A percentile compares a stretch with the other conserved stretches of the same genome.
These are phyloP conservation scores for Hirsutella minnesotensis DNA, from an alignment of 2,329 filamentous ascomycete species.

Conservation along the genomic window DNA sequence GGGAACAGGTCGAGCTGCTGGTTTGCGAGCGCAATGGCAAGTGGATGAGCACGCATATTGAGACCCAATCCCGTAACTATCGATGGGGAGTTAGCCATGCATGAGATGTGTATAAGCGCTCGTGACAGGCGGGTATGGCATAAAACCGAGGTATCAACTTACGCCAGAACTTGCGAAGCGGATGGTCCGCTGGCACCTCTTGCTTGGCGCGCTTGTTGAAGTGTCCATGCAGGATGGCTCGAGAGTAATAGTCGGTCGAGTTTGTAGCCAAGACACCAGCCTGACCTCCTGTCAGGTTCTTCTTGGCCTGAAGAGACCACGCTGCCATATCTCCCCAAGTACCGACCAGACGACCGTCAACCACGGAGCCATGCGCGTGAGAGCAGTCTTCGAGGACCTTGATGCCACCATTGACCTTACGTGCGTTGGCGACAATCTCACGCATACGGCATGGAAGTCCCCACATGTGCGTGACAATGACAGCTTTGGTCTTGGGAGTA, in stretches of 20 bases:
- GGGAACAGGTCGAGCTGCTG: neutral
- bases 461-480: constrained; percentile 6
- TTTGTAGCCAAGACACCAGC: constrained; percentile 2
- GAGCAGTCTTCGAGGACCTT: constrained; percentile 5
- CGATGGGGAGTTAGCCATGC: neutral
- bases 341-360: constrained; percentile 2
- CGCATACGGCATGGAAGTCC: constrained; percentile 4
- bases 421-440: neutral
- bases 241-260: constrained; percentile 3
- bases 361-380: constrained; percentile 1
- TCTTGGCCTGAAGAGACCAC: constrained; percentile 4
- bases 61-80: constrained; percentile 2
- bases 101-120: too few relatives aligned
- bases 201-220: constrained; percentile 4
- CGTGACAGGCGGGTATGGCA: too few relatives aligned
- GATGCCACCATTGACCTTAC: neutral
- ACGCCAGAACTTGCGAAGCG: constrained; percentile 2
- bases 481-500: constrained; percentile 1
- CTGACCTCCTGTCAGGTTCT: constrained; percentile 3
- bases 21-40: constrained; percentile 1
- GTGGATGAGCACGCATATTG: constrained; percentile 3
- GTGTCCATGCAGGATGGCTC: constrained; percentile 1
- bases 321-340: constrained; percentile 2
- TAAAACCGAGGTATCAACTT: neutral
- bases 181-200: neutral